Base-by-base conservation (phyloP, 306 rosid genomes). In the Urtica urens region DNA sequence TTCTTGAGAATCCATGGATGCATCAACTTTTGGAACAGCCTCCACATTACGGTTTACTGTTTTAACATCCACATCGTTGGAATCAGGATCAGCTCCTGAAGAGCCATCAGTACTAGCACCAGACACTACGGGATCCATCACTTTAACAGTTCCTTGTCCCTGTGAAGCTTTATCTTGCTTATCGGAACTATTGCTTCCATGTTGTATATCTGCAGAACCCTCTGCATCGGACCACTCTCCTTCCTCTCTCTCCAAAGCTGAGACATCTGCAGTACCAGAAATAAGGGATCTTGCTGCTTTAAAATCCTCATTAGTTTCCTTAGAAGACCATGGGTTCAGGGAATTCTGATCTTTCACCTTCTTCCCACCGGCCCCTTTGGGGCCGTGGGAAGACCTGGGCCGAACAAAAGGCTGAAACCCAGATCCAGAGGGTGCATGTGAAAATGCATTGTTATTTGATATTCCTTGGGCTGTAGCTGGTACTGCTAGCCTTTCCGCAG, bases 181-280 rank as follows among this genome's bases (percentile, higher is more conserved):
- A 23, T 44, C 63, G 76, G 70, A 64, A 65, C 66, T 68, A 57
- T 48, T 67, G 40, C 64, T 56, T 51, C 64, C 80, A 66, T 57
- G 61, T 17, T 56, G 61, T 17, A 68, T 72, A 74, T 72, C 83
- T 53, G 73, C 59, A 63, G 73, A 70, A 38, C 74, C 92, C 69
- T 90, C 95, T 13, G 82, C 92, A 50, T 85, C 95, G 42, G 94
- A 85, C 95, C 95, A 90, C 64, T 90, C 99, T 66, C 99, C 99
- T 73, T 90, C 99, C 72, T 90, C 99, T 79, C 92, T 81, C 49
- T 90, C 99, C 12, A 56, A 39, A 50, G 77, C 51, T 51, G 67
- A 71, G 41, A 64, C 72, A 34, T 72, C 66, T 41, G 65, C 51
- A 6, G 59, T 58, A 51, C 59, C 59, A 19, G 54, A 57, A 58